Conservation (phyloP, 73 alveolate genomes). For the Tetrahymena elliotti region DNA sequence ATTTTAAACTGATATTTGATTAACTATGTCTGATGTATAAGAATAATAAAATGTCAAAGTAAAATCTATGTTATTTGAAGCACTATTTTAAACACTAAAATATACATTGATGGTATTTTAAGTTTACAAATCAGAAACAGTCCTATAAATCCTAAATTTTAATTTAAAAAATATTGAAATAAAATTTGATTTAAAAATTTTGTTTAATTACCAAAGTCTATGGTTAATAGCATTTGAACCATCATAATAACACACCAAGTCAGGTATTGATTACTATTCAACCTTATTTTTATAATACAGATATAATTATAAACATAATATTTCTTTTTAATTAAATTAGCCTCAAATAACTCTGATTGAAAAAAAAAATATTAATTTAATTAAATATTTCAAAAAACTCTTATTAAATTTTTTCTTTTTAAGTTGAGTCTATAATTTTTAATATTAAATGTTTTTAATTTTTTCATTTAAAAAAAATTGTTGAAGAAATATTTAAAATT, state of each 20-base stretch:
- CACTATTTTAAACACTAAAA: background rate
- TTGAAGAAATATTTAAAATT: too few relatives aligned
- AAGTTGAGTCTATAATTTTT: too few relatives aligned
- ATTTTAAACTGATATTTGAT: background rate
- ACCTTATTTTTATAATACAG: background rate
- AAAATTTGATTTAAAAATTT: background rate
- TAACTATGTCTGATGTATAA: background rate
- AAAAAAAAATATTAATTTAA: too few relatives aligned
- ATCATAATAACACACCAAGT: background rate
- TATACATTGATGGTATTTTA: background rate
- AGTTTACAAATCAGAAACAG: background rate
- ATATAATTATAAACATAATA: too few relatives aligned
- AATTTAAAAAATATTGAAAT: background rate
- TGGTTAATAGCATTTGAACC: background rate
- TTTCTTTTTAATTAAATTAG: too few relatives aligned
- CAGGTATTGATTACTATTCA: background rate
- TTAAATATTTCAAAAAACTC: too few relatives aligned
- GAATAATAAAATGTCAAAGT: background rate
- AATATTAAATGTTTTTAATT: too few relatives aligned
- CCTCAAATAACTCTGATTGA: too few relatives aligned
- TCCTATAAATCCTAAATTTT: background rate
- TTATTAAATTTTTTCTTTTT: too few relatives aligned
- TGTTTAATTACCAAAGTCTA: background rate
- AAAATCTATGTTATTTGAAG: background rate
- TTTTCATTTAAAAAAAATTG: too few relatives aligned